phyloP scores from a whole-genome alignment of 73 alveolate species.

The Paramecium bursaria region DNA sequence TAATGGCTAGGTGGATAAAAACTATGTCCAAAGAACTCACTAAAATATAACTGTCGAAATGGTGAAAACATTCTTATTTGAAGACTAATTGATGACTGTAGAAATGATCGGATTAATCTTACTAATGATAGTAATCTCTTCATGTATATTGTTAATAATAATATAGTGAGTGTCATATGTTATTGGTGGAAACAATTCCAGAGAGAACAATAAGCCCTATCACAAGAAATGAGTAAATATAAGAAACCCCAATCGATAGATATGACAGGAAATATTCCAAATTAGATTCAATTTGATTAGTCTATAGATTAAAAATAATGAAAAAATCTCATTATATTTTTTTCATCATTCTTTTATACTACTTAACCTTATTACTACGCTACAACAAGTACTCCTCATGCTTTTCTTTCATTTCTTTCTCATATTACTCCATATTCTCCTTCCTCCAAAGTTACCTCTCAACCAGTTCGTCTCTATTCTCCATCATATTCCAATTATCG shows the following conservation, averaged over 20 bases:
- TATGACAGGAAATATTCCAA: too few relatives aligned
- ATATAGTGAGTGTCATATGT: too few relatives aligned
- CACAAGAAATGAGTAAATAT: too few relatives aligned
- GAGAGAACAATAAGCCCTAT: too few relatives aligned
- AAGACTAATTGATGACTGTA: too few relatives aligned
- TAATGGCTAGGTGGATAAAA: not conserved
- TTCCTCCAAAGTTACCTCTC: not conserved
- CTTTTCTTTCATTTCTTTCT: not conserved
- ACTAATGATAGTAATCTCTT: too few relatives aligned
- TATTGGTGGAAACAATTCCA: too few relatives aligned
- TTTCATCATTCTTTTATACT: not conserved
- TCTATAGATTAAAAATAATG: too few relatives aligned
- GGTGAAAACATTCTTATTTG: conserved; percentile 4
- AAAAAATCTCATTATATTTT: not conserved
- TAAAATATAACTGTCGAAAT: not conserved
- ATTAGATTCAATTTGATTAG: too few relatives aligned
- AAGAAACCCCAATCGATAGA: too few relatives aligned
- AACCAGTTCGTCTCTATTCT: not conserved
- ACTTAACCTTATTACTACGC: not conserved
- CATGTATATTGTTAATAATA: too few relatives aligned
- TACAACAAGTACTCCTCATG: not conserved
- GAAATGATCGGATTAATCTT: too few relatives aligned
- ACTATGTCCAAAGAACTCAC: not conserved
- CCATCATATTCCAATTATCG: conserved; percentile 32
- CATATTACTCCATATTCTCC: not conserved